These are phyloP conservation scores for Pseudocercospora fuligena DNA, from an alignment of 2,329 filamentous ascomycete genomes.

Conservation along the genomic window DNA sequence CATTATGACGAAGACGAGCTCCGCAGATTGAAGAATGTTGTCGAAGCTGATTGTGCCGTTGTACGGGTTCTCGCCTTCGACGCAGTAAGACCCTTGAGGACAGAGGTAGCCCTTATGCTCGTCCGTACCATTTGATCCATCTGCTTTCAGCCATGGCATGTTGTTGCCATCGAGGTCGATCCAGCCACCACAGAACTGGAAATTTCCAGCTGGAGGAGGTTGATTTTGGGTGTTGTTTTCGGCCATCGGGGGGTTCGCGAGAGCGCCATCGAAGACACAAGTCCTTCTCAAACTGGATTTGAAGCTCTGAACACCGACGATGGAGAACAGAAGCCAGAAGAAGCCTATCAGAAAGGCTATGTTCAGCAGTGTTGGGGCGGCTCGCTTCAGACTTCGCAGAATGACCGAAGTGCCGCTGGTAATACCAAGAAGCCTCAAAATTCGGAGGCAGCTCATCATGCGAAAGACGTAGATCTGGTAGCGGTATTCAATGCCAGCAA, in stretches of 20 bases:
- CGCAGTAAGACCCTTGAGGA: constrained; percentile 79
- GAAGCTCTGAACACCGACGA: constrained; percentile 95
- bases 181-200: constrained; percentile 87
- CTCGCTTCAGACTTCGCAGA: constrained; percentile 90
- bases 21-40: constrained; percentile 87
- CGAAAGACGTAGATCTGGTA: constrained; percentile 86
- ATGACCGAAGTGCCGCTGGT: constrained; percentile 96
- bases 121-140: constrained; percentile 57
- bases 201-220: constrained; percentile 51
- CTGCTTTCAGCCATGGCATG: constrained; percentile 70
- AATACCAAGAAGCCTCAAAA: constrained; percentile 84
- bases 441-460: constrained; percentile 95
- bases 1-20: constrained; percentile 97
- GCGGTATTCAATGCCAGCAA: constrained; percentile 69
- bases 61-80: constrained; percentile 78
- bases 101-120: constrained; percentile 85
- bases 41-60: constrained; percentile 92
- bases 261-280: constrained; percentile 55
- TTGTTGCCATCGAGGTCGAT: constrained; percentile 61
- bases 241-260: constrained; percentile 21
- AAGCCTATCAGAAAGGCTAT: constrained; percentile 94
- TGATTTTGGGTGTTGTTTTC: constrained; percentile 29
- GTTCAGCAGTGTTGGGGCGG: constrained; percentile 85
- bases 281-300: constrained; percentile 56
- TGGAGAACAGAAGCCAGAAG: constrained; percentile 97